A percentile compares a stretch with the other conserved stretches of the same genome.
These are phyloP conservation scores for Macroventuria anomochaeta DNA, from an alignment of 2,329 filamentous ascomycete genomes.

Conservation along the genomic window DNA sequence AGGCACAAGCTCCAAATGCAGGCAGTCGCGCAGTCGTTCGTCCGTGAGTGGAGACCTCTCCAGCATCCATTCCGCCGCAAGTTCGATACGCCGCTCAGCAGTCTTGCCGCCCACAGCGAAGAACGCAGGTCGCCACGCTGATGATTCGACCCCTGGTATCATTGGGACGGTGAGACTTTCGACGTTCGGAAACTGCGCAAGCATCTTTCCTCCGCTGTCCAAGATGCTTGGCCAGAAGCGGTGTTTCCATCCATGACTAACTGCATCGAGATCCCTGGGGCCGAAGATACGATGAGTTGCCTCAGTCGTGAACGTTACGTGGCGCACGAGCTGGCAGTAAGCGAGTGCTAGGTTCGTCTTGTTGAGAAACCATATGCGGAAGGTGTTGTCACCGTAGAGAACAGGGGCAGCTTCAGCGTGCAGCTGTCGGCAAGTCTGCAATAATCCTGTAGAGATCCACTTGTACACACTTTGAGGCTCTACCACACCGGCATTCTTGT, in stretches of 20 bases:
- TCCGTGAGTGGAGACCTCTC: constrained; percentile 28
- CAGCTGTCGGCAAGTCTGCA: constrained; percentile 52
- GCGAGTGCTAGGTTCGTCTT: constrained; percentile 13
- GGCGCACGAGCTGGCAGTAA: constrained; percentile 31
- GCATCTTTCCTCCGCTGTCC: constrained; percentile 19
- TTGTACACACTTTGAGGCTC: constrained; percentile 30
- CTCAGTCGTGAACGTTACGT: constrained; percentile 31
- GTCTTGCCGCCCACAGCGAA: constrained; percentile 33
- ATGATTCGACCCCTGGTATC: constrained; percentile 23
- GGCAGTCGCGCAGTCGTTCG: constrained; percentile 29
- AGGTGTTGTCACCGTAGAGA: constrained; percentile 57
- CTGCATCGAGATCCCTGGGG: constrained; percentile 29
- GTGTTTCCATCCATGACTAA: constrained; percentile 37
- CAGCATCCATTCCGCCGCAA: constrained; percentile 37
- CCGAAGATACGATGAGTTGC: constrained; percentile 32
- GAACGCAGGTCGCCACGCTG: constrained; percentile 35
- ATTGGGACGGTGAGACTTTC: constrained; percentile 34
- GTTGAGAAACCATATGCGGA: constrained; percentile 38
- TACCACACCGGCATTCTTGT: constrained; percentile 30
- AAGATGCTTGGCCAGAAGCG: constrained; percentile 40
- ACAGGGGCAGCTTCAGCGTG: constrained; percentile 52
- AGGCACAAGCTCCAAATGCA: constrained; percentile 37
- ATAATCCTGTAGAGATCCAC: constrained; percentile 27
- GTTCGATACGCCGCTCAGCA: constrained; percentile 33
- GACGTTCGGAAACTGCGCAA: constrained; percentile 34